Percentiles rank a stretch among this genome's conserved stretches.
Conservation (phyloP, 2,329 filamentous ascomycete species). For the Fusarium sarcochroum region DNA sequence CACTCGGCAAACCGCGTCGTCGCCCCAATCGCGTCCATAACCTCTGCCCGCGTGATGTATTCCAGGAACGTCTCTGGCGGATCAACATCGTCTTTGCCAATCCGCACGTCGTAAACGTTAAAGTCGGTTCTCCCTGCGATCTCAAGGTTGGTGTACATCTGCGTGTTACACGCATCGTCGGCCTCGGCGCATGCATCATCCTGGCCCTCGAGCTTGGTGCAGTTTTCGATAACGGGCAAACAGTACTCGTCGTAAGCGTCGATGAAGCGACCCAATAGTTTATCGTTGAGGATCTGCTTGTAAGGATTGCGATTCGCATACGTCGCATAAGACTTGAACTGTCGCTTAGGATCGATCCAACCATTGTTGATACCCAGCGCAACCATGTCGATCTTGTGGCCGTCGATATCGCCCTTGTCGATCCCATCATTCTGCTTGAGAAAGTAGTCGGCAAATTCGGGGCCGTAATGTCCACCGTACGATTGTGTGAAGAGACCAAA, state of each 20-base stretch:
- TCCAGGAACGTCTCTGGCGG: slow-evolving; percentile 46
- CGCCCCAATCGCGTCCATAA: slow-evolving; percentile 47
- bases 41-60: slow-evolving; percentile 43
- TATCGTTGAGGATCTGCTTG: slow-evolving; percentile 47
- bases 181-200: slow-evolving; percentile 49
- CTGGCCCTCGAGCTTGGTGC: slow-evolving; percentile 41
- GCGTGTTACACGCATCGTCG: slow-evolving; percentile 46
- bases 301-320: slow-evolving; percentile 54
- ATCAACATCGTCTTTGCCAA: slow-evolving; percentile 40
- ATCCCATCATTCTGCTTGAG: slow-evolving; percentile 70
- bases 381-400: slow-evolving; percentile 63
- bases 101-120: slow-evolving; percentile 63
- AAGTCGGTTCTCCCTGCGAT: slow-evolving; percentile 52
- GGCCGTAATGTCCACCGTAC: slow-evolving; percentile 72
- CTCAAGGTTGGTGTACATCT: slow-evolving; percentile 46
- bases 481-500: slow-evolving; percentile 68
- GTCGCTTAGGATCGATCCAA: slow-evolving; percentile 63
- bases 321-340: slow-evolving; percentile 52
- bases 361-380: slow-evolving; percentile 71
- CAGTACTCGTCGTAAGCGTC: slow-evolving; percentile 51
- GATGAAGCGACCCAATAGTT: slow-evolving; percentile 39
- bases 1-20: slow-evolving; percentile 46
- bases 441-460: slow-evolving; percentile 69
- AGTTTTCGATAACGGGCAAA: slow-evolving; percentile 42
- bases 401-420: slow-evolving; percentile 55